Percentiles rank a stretch among this genome's conserved stretches.
These are phyloP conservation scores for Nicotiana noctiflora DNA, from an alignment of 257 asterid species.

Conservation along the genomic window DNA sequence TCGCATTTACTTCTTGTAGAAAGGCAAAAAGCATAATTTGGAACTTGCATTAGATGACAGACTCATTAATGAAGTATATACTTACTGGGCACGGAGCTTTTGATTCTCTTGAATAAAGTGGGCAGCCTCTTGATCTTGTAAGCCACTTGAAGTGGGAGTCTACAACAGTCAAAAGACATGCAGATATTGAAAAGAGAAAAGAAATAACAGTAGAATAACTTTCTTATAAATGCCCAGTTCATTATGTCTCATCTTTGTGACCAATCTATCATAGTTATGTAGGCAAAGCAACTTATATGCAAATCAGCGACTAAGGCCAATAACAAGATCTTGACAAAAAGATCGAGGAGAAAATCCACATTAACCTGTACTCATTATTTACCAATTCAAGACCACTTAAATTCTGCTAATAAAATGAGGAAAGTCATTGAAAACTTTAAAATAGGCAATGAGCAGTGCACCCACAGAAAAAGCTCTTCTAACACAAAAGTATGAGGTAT, in stretches of 20 bases:
- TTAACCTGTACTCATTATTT: neutral
- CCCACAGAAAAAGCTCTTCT: neutral
- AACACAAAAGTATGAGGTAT: neutral
- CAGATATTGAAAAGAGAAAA: constrained; percentile 5
- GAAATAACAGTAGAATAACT: neutral
- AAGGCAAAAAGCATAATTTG: neutral
- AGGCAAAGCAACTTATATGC: neutral
- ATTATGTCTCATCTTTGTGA: neutral
- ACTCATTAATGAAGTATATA: neutral
- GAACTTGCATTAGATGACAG: neutral
- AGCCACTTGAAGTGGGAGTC: constrained; percentile 23
- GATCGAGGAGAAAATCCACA: neutral
- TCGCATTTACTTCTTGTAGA: neutral
- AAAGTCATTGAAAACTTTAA: neutral
- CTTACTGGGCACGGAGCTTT: constrained; percentile 59
- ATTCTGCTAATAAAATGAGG: neutral
- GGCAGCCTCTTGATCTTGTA: constrained; percentile 36
- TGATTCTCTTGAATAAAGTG: constrained; percentile 43
- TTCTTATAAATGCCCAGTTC: neutral
- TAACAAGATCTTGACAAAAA: neutral
- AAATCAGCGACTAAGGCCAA: neutral
- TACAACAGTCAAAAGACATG: constrained; percentile 31
- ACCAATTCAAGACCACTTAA: neutral
- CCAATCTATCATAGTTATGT: neutral
- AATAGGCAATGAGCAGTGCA: neutral